Percentiles rank a stretch among this genome's conserved stretches.
phyloP scores from a whole-genome alignment of 768 basidiomycete species.

The Hericium coralloides region DNA sequence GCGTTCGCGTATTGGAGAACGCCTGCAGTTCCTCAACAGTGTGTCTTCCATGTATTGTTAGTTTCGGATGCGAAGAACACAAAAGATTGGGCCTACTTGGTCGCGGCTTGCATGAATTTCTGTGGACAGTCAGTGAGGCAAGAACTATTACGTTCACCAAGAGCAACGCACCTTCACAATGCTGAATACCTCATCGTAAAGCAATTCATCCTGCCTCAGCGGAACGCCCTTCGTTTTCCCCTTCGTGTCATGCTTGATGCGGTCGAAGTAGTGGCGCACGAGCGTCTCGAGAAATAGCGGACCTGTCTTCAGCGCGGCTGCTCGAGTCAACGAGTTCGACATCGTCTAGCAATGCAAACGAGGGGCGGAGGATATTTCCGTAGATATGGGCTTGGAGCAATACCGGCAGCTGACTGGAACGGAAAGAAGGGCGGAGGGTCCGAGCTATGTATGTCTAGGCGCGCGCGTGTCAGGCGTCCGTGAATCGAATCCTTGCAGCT shows the following conservation, averaged over 20 bases:
- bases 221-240: slow-evolving; percentile 1
- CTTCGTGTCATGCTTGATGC: slow-evolving; percentile 21
- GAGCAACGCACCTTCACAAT: slow-evolving; percentile 52
- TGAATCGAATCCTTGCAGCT: too few relatives aligned
- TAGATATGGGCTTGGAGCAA: too few relatives aligned
- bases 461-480: too few relatives aligned
- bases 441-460: too few relatives aligned
- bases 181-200: slow-evolving; percentile 76
- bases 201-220: slow-evolving; percentile 61
- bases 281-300: slow-evolving; percentile 69
- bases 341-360: neutral
- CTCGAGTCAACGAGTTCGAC: slow-evolving; percentile 48
- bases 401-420: too few relatives aligned
- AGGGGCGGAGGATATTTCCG: too few relatives aligned
- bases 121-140: neutral
- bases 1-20: slow-evolving; percentile 75
- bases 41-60: slow-evolving; percentile 38
- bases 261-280: slow-evolving; percentile 80
- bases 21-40: slow-evolving; percentile 79
- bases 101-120: neutral
- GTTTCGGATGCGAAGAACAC: neutral
- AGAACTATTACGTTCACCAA: too few relatives aligned
- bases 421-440: too few relatives aligned
- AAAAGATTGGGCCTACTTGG: neutral
- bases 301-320: slow-evolving; percentile 57